phyloP scores from a whole-genome alignment of 495 filamentous ascomycete genomes.

The Penicillium odoratum region DNA sequence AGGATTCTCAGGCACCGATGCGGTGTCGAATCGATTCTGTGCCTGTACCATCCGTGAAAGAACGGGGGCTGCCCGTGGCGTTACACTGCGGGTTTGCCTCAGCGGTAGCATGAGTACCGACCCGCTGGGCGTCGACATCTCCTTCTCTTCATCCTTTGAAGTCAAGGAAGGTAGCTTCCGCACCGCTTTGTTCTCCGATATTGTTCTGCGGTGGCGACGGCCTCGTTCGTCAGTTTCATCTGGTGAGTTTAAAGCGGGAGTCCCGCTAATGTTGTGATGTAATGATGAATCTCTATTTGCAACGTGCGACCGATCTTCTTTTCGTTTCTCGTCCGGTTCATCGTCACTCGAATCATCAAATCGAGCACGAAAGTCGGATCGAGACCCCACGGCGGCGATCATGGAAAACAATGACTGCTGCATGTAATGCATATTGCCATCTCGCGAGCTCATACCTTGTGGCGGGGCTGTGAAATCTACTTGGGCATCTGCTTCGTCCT shows the following conservation, averaged over 20 bases:
- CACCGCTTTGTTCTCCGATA: constrained; percentile 62
- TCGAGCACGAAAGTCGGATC: constrained; percentile 72
- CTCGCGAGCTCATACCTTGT: constrained; percentile 32
- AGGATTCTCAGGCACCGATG: constrained; percentile 22
- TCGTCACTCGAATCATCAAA: constrained; percentile 86
- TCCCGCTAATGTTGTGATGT: neutral
- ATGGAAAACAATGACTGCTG: constrained; percentile 94
- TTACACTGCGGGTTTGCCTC: constrained; percentile 39
- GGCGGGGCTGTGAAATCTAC: constrained; percentile 72
- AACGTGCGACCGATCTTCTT: constrained; percentile 7
- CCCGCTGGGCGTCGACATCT: constrained; percentile 22
- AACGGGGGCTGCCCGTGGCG: constrained; percentile 62
- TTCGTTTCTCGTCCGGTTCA: constrained; percentile 43
- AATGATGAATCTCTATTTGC: neutral
- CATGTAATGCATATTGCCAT: constrained; percentile 62
- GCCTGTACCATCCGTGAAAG: constrained; percentile 84
- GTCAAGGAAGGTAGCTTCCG: constrained; percentile 58
- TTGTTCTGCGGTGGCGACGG: constrained; percentile 52
- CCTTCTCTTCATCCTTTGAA: constrained; percentile 32
- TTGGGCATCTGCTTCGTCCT: constrained; percentile 68
- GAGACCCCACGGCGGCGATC: constrained; percentile 86
- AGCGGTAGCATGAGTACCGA: constrained; percentile 19
- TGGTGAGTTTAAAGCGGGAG: constrained; percentile 1
- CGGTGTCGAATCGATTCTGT: constrained; percentile 60
- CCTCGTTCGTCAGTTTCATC: constrained; percentile 29